phyloP scores from a whole-genome alignment of 805 yeast genomes.

The Candida coleopterorum region DNA sequence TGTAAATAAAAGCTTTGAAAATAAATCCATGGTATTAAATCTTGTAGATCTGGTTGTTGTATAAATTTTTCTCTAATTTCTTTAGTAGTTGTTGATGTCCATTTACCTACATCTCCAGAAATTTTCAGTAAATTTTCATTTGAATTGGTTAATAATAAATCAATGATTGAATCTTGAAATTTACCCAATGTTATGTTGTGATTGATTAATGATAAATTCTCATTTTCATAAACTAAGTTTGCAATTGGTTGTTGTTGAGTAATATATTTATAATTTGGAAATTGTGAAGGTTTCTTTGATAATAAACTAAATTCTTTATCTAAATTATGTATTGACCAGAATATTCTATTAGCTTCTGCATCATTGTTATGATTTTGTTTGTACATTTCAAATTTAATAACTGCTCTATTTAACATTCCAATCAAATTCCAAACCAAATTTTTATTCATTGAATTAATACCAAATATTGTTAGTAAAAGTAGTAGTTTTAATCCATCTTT shows the following conservation, averaged over 20 bases:
- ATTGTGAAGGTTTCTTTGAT: conserved; percentile 30
- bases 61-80: conserved; percentile 23
- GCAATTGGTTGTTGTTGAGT: conserved; percentile 12
- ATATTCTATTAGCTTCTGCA: conserved; percentile 15
- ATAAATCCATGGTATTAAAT: conserved; percentile 29
- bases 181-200: conserved; percentile 12
- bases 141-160: conserved; percentile 5
- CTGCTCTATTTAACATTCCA: conserved; percentile 29
- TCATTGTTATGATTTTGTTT: conserved; percentile 7
- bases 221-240: conserved; percentile 16
- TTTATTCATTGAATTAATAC: conserved; percentile 24
- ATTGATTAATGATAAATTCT: conserved; percentile 14
- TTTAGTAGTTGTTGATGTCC: conserved; percentile 30
- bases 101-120: conserved; percentile 31
- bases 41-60: conserved; percentile 25
- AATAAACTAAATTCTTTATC: conserved; percentile 37
- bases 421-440: conserved; percentile 30
- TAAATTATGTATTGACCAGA: conserved; percentile 35
- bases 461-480: conserved; percentile 28
- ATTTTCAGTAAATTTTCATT: conserved; percentile 12
- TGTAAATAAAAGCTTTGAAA: conserved; percentile 35
- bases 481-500: conserved; percentile 27
- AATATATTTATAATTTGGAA: conserved; percentile 23
- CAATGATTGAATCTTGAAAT: conserved; percentile 23
- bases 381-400: conserved; percentile 19